These are phyloP conservation scores for Penicillium hordei DNA, from an alignment of 2,329 filamentous ascomycete genomes.

Conservation along the genomic window DNA sequence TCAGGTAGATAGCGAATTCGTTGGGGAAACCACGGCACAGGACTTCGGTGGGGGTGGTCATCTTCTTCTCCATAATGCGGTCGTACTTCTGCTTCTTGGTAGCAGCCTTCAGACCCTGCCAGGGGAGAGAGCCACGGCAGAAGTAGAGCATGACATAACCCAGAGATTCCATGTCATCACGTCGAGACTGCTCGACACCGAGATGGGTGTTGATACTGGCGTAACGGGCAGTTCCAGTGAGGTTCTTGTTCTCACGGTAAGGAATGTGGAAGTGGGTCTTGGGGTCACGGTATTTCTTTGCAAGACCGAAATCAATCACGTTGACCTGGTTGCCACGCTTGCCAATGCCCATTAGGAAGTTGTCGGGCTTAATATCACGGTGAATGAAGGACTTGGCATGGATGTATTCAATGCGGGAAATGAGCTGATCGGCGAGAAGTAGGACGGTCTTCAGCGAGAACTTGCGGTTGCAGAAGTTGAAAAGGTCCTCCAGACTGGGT, in stretches of 20 bases:
- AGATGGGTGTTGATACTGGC: constrained; percentile 98
- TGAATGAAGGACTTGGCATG: constrained; percentile 99
- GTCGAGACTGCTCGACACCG: constrained; percentile 97
- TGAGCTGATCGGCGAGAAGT: constrained; percentile 93
- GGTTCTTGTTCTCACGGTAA: constrained; percentile 99
- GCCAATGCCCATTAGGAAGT: constrained; percentile 98
- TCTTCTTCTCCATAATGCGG: constrained; percentile 99
- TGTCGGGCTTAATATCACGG: constrained; percentile 99
- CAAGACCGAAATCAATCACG: constrained; percentile 97
- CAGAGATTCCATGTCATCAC: constrained; percentile 98
- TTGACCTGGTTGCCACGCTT: constrained; percentile 99
- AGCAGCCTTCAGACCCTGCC: constrained; percentile 97
- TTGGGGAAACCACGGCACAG: constrained; percentile 99
- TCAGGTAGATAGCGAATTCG: constrained; percentile 98
- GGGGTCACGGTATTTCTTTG: constrained; percentile 99
- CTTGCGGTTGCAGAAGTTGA: constrained; percentile 99
- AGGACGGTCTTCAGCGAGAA: constrained; percentile 99
- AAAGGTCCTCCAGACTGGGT: constrained; percentile 92
- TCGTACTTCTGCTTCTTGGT: constrained; percentile 99
- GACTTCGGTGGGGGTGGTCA: constrained; percentile 98
- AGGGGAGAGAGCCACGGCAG: constrained; percentile 96
- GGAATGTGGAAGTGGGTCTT: constrained; percentile 99
- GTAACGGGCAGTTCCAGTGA: constrained; percentile 97
- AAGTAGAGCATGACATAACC: constrained; percentile 99
- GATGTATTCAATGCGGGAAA: constrained; percentile 99